Evolutionary conservation across 2,329 filamentous ascomycete species (phyloP), one percentile per base, ranked within the genome.

Genomic region (Fusarium napiforme): DNA sequence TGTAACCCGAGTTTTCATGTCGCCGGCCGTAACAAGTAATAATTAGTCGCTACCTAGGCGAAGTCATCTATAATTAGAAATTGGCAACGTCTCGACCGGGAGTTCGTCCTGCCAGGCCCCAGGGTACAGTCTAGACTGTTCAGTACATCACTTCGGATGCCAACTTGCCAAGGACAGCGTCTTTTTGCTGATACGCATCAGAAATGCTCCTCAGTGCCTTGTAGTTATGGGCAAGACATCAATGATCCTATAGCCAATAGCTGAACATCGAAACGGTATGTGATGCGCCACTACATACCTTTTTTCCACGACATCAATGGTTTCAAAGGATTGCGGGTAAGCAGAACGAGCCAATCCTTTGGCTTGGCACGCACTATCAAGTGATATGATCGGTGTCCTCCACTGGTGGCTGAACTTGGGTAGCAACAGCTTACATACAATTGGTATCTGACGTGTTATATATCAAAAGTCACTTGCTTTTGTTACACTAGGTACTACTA

Each of bases 51-150:
- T 59, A 65, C 40, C 46, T 34, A 62, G 57, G 49, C 61, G 53
- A 74, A 62, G 58, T 69, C 55, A 59, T 19, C 59, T 74, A 74
- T 74, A 72, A 57, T 74, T 74, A 74, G 67, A 53, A 26, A 36
- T 36, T 61, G 40, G 47, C 47, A 12, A 40, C 52, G 67, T 68
- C 39, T 37, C 19, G 26, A 59, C 39, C 16, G 23, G 39, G 37
- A 46, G 62, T 46, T 52, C 19, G 47, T 36, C 37, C 23, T 28
- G 60, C 42, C 45, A 42, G 28, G 28, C 28, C 28, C 28, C 28
- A 28, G 50, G 57, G 26, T 46, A 50, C 23, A 30, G 46, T 36
- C 42, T 42, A 15, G 32, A 28, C 46, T 45, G 50, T 46, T 45
- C 37, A n/a, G 50, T 66, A 28, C 39, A 49, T 45, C 28, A 53